Conservation (phyloP, 2,329 filamentous ascomycete species). For the Talaromyces sp. region DNA sequence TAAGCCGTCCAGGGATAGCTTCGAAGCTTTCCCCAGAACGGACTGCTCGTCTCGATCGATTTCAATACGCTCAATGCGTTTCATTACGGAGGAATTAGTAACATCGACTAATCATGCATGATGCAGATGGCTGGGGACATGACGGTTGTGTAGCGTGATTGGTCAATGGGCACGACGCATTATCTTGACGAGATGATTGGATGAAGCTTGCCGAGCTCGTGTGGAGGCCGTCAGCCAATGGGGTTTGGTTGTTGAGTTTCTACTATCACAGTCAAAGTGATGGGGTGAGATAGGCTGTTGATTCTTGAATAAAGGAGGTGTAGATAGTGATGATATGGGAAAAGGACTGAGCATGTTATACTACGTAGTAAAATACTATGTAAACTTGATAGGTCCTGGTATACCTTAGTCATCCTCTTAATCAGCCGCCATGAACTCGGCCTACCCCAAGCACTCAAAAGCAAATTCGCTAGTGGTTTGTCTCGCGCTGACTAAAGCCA, state of each 20-base stretch:
- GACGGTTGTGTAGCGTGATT: not conserved
- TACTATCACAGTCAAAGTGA: not conserved
- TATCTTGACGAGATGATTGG: not conserved
- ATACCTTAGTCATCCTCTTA: not conserved
- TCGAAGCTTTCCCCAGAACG: not conserved
- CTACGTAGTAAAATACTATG: too few relatives aligned
- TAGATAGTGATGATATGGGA: not conserved
- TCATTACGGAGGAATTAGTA: not conserved
- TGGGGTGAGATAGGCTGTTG: not conserved
- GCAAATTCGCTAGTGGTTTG: not conserved
- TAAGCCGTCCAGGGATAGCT: not conserved
- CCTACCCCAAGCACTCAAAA: not conserved
- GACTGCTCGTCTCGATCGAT: not conserved
- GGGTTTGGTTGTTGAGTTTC: not conserved
- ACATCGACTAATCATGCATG: not conserved
- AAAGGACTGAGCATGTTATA: not conserved
- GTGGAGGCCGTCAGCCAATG: not conserved
- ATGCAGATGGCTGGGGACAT: not conserved
- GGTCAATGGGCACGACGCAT: not conserved
- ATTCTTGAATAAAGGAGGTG: not conserved
- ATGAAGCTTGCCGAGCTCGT: slow-evolving; percentile 2
- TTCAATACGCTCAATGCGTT: not conserved
- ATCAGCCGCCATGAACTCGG: not conserved
- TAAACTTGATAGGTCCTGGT: too few relatives aligned
- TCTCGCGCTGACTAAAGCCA: not conserved